Evolutionary conservation across 1,284 basidiomycete genomes (phyloP).

Genomic region (Sanghuangporus sanghuang): DNA sequence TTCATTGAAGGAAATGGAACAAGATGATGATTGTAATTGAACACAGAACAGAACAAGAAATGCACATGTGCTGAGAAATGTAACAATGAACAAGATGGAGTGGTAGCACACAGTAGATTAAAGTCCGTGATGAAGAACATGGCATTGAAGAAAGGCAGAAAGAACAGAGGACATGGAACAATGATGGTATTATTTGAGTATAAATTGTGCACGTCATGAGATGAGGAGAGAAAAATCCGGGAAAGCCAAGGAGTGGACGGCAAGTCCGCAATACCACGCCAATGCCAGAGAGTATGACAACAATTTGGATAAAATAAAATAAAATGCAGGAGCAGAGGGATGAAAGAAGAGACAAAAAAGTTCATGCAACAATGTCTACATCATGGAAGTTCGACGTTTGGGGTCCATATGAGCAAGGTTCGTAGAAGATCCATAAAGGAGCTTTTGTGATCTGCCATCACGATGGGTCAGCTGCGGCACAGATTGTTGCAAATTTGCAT

Average conservation of each 20-base stretch:
- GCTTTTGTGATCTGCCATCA: not conserved
- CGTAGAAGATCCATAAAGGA: conserved; percentile 26
- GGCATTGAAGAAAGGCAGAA: not conserved
- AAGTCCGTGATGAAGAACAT: not conserved
- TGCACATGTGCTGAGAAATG: not conserved
- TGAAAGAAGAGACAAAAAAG: not conserved
- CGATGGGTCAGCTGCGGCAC: not conserved
- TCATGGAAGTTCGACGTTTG: conserved; percentile 18
- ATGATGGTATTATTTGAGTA: not conserved
- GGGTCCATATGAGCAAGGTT: conserved; percentile 18
- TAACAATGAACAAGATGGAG: not conserved
- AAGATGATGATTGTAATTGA: not conserved
- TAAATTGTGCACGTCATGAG: not conserved
- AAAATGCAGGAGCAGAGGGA: not conserved
- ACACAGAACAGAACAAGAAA: not conserved
- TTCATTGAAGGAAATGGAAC: not conserved
- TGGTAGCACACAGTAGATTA: conserved; percentile 1
- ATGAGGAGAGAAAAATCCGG: not conserved
- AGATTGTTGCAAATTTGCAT: not conserved
- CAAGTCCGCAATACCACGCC: not conserved
- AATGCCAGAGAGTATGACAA: not conserved
- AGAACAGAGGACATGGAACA: not conserved
- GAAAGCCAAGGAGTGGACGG: conserved; percentile 1
- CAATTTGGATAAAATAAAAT: not conserved
- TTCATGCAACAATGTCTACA: conserved; percentile 1